Percentiles rank a stretch among this genome's conserved stretches.
Evolutionary conservation across 306 rosid species (phyloP).

Genomic region (Trichosanthes truncata): DNA sequence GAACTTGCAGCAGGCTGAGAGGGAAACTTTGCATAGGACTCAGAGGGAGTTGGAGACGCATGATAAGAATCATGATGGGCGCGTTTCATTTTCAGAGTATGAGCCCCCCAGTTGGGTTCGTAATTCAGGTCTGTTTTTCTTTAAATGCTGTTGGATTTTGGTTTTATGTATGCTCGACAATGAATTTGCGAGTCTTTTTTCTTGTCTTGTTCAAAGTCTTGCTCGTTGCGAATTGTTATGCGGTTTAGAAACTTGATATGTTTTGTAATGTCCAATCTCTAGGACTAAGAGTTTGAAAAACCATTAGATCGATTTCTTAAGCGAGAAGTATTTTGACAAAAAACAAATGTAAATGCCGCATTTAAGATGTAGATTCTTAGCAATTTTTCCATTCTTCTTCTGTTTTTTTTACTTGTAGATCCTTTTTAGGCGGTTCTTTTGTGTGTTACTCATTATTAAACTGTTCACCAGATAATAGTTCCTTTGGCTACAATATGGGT

Average conservation of each 20-base stretch:
- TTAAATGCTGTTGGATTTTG: background rate
- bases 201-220: background rate
- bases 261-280: background rate
- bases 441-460: slow-evolving; percentile 16
- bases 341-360: background rate
- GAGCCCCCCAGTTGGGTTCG: slow-evolving; percentile 82
- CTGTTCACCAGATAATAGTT: slow-evolving; percentile 38
- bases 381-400: background rate
- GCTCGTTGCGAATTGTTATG: background rate
- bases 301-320: background rate
- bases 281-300: background rate
- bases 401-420: background rate
- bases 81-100: slow-evolving; percentile 76
- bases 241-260: background rate
- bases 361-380: background rate
- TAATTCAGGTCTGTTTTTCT: slow-evolving; percentile 38
- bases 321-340: background rate
- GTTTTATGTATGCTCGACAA: background rate
- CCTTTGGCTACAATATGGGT: slow-evolving; percentile 90
- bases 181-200: background rate
- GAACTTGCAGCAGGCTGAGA: slow-evolving; percentile 61
- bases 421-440: slow-evolving; percentile 1
- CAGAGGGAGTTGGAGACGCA: slow-evolving; percentile 81
- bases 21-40: slow-evolving; percentile 62
- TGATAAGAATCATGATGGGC: slow-evolving; percentile 68